These are phyloP conservation scores for Cudoniella acicularis DNA, from an alignment of 495 filamentous ascomycete species.

Conservation along the genomic window DNA sequence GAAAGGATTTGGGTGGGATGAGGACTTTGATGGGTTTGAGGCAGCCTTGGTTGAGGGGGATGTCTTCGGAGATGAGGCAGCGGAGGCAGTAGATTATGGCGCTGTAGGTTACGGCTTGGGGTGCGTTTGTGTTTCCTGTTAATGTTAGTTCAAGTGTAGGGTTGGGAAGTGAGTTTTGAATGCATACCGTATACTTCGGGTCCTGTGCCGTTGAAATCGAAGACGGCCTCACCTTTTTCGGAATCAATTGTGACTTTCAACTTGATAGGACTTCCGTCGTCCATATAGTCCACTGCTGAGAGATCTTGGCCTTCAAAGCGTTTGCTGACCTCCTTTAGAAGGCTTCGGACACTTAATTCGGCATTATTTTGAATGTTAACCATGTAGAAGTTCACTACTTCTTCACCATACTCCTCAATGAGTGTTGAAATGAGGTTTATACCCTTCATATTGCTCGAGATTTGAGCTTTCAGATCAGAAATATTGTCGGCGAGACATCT, in stretches of 20 bases:
- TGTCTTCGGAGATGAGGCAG: constrained; percentile 87
- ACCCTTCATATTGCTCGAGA: constrained; percentile 93
- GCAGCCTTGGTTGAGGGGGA: constrained; percentile 96
- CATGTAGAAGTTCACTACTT: constrained; percentile 96
- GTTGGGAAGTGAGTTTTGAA: not conserved
- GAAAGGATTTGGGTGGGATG: constrained; percentile 77
- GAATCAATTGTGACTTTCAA: constrained; percentile 82
- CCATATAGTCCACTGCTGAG: constrained; percentile 80
- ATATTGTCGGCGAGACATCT: constrained; percentile 90
- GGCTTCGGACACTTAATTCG: constrained; percentile 74
- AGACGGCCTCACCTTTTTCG: constrained; percentile 78
- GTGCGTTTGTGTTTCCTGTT: constrained; percentile 78
- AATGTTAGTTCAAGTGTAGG: not conserved
- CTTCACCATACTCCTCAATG: constrained; percentile 85
- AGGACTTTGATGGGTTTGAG: constrained; percentile 81
- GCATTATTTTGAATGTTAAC: constrained; percentile 88
- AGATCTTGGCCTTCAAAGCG: constrained; percentile 76
- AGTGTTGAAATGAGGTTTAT: constrained; percentile 83
- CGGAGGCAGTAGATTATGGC: constrained; percentile 97
- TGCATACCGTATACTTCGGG: constrained; percentile 77
- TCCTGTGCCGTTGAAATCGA: constrained; percentile 89
- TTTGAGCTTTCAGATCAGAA: constrained; percentile 93
- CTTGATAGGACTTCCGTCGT: constrained; percentile 84
- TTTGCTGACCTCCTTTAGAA: constrained; percentile 76
- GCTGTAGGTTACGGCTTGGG: constrained; percentile 87